These are phyloP conservation scores for Apophysomyces elegans DNA, from an alignment of 371 early-diverging fungal species.

Conservation along the genomic window DNA sequence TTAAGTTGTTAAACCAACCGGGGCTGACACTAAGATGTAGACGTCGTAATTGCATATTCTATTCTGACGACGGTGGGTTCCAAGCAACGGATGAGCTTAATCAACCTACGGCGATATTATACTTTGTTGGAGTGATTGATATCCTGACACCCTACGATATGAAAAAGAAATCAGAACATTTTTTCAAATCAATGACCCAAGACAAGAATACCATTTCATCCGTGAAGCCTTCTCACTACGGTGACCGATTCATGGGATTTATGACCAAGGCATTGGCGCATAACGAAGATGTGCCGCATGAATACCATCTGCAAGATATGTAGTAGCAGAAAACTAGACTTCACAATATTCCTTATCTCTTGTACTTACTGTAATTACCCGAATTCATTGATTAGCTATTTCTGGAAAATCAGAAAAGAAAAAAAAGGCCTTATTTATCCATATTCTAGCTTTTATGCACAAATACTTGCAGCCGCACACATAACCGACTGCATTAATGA, in stretches of 20 bases:
- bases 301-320: slow-evolving; percentile 23
- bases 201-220: slow-evolving; percentile 86
- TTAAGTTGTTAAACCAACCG: background rate
- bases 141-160: slow-evolving; percentile 95
- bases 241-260: slow-evolving; percentile 71
- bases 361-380: background rate
- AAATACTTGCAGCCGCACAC: background rate
- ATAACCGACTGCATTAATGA: background rate
- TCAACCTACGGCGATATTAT: slow-evolving; percentile 69
- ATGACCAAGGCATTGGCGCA: slow-evolving; percentile 36
- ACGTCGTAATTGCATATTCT: slow-evolving; percentile 79
- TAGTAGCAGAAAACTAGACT: background rate
- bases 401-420: background rate
- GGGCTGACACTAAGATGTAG: slow-evolving; percentile 23
- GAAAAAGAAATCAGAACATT: slow-evolving; percentile 87
- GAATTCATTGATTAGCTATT: slow-evolving; percentile 1
- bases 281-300: slow-evolving; percentile 37
- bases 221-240: slow-evolving; percentile 89
- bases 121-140: slow-evolving; percentile 96
- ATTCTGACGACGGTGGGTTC: slow-evolving; percentile 92
- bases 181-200: slow-evolving; percentile 82
- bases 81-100: slow-evolving; percentile 78
- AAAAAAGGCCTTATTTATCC: background rate
- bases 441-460: background rate
- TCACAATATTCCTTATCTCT: background rate